Evolutionary conservation across 495 filamentous ascomycete species (phyloP).

Genomic region (Friedmanniomyces simplex): DNA sequence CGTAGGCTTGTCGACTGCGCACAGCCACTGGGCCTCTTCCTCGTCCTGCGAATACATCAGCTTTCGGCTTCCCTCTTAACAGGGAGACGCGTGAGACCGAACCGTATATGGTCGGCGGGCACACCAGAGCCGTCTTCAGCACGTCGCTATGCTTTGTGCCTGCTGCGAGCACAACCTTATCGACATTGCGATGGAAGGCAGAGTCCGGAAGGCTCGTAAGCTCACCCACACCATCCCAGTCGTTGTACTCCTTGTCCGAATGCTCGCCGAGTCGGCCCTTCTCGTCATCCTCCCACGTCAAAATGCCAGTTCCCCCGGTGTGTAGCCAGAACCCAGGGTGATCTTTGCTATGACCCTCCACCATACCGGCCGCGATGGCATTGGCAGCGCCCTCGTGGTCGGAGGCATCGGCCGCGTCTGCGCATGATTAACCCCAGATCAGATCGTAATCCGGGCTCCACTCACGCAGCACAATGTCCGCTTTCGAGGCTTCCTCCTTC

Average conservation of each 20-base stretch:
- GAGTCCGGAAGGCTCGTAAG: slow-evolving; percentile 45
- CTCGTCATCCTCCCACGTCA: slow-evolving; percentile 42
- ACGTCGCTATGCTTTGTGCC: slow-evolving; percentile 35
- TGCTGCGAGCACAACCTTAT: slow-evolving; percentile 46
- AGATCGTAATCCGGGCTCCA: neutral
- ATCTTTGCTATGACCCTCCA: slow-evolving; percentile 33
- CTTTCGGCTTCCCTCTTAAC: neutral
- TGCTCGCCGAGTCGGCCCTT: slow-evolving; percentile 42
- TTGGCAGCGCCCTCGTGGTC: slow-evolving; percentile 28
- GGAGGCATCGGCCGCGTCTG: slow-evolving; percentile 28
- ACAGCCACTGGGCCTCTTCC: slow-evolving; percentile 62
- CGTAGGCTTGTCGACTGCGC: slow-evolving; percentile 54
- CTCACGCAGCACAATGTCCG: slow-evolving; percentile 59
- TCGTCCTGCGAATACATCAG: slow-evolving; percentile 31
- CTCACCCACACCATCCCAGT: slow-evolving; percentile 48
- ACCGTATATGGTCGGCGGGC: slow-evolving; percentile 65
- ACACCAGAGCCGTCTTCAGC: slow-evolving; percentile 61
- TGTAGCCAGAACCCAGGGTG: slow-evolving; percentile 47
- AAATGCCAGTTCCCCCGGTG: slow-evolving; percentile 51
- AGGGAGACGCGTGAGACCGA: neutral
- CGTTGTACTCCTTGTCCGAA: slow-evolving; percentile 44
- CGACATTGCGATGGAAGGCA: slow-evolving; percentile 51
- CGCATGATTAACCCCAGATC: neutral
- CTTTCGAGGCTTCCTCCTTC: slow-evolving; percentile 46
- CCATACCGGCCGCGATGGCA: slow-evolving; percentile 26